Evolutionary conservation across 768 basidiomycete species (phyloP), one percentile per base, ranked within the genome.

Genomic region (Tricholoma flavovirens): DNA sequence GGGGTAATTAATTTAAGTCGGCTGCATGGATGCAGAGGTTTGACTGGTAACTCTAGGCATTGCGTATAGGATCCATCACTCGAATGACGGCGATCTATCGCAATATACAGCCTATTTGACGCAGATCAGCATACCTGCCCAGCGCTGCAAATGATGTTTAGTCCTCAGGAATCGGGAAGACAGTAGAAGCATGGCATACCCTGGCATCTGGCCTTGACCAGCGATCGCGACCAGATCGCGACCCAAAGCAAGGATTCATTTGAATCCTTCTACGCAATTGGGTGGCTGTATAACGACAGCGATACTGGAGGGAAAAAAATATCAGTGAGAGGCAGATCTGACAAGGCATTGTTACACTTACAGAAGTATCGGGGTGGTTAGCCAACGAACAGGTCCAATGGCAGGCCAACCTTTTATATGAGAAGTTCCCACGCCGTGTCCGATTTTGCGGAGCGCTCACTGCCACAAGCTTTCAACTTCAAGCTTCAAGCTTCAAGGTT

Each of bases 1-100:
- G 60, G 60, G 56, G 32, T 62, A 64, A 53, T 62, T 62, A 35
- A 64, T 64, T 64, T 61, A 30, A 56, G 24, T 42, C 51, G 52
- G 49, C 50, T 17, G 53, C 22, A 33, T 45, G 22, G 35, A 29
- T 51, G 30, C 33, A 49, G 45, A 40, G 30, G 38, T 49, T 22
- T 32, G 32, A 35, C 36, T 10, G n/a, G 19, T 22, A 10, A 49
- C 5, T 22, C 11, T 2, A 32, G 21, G 36, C 11, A 32, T 19
- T 22, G 46, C 5, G 38, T n/a, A 15, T 24, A 24, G 6, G 22
- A 24, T 11, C 19, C 22, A 22, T 45, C 43, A 45, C 21, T 22
- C 22, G 22, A 45, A 11, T 42, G 45, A 21, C 21, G 42, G 22
- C 21, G 40, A 14, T 4, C 29, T 29, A n/a, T 3, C n/a, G 12